Percentiles rank a stretch among this genome's conserved stretches.
Evolutionary conservation across 768 basidiomycete species (phyloP).

Genomic region (Suillus clintonianus): DNA sequence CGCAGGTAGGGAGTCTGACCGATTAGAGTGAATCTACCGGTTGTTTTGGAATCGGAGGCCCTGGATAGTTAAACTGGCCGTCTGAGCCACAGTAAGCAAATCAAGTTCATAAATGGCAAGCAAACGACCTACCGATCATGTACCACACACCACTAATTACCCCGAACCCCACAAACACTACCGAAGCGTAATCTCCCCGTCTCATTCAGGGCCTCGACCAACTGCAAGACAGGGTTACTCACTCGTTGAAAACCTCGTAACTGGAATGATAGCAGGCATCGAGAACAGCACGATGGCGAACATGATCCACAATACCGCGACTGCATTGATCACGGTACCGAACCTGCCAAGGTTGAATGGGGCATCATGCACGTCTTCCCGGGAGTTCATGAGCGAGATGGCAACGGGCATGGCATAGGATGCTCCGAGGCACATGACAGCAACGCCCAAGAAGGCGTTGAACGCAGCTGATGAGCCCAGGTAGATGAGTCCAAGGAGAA

Average conservation of each 20-base stretch:
- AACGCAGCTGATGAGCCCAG: constrained; percentile 65
- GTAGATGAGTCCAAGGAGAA: constrained; percentile 62
- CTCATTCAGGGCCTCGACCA: not conserved
- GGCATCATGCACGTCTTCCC: constrained; percentile 48
- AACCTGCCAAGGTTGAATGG: constrained; percentile 50
- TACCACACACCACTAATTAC: constrained; percentile 64
- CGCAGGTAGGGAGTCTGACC: not conserved
- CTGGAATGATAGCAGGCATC: constrained; percentile 66
- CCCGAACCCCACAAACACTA: constrained; percentile 66
- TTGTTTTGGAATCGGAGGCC: constrained; percentile 41
- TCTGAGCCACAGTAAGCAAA: constrained; percentile 26
- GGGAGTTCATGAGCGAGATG: constrained; percentile 47
- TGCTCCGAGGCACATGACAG: constrained; percentile 63
- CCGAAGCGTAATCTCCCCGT: constrained; percentile 60
- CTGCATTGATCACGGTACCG: constrained; percentile 48
- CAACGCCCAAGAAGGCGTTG: constrained; percentile 68
- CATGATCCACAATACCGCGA: constrained; percentile 57
- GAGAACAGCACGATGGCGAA: constrained; percentile 69
- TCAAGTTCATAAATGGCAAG: not conserved
- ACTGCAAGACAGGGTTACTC: constrained; percentile 11
- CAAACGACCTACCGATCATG: constrained; percentile 45
- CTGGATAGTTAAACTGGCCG: constrained; percentile 44
- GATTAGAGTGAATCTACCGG: not conserved
- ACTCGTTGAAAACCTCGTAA: constrained; percentile 53
- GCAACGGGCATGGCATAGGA: constrained; percentile 65